These are phyloP conservation scores for Parachaetomium inaequale DNA, from an alignment of 495 filamentous ascomycete genomes.

Conservation along the genomic window DNA sequence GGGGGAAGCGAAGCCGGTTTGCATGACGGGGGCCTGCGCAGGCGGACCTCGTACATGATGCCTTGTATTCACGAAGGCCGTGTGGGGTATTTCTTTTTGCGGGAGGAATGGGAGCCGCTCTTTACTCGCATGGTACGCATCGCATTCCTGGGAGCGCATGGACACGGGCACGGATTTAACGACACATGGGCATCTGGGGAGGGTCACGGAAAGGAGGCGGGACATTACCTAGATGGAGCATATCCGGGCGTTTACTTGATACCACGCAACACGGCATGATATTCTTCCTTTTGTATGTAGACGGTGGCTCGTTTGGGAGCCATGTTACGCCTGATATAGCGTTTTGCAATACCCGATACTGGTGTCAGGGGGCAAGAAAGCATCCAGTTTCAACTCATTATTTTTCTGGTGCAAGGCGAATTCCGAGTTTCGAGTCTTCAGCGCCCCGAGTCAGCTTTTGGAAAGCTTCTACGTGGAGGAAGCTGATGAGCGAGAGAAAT, in stretches of 20 bases:
- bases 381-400: too few relatives aligned
- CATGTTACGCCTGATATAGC: background rate
- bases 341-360: background rate
- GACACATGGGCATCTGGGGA: conserved; percentile 1
- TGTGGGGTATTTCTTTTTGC: background rate
- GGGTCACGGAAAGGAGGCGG: background rate
- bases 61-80: background rate
- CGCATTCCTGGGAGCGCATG: conserved; percentile 23
- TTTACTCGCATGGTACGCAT: conserved; percentile 5
- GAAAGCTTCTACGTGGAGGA: too few relatives aligned
- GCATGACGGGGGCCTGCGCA: conserved; percentile 39
- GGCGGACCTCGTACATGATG: background rate
- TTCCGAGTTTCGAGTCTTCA: too few relatives aligned
- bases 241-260: conserved; percentile 24
- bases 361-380: background rate
- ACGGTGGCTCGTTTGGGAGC: background rate
- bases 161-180: conserved; percentile 10
- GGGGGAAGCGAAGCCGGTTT: conserved; percentile 69
- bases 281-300: conserved; percentile 14
- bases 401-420: too few relatives aligned
- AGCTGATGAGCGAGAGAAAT: too few relatives aligned
- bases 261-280: conserved; percentile 19
- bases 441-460: too few relatives aligned
- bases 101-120: conserved; percentile 12
- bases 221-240: conserved; percentile 17